Evolutionary conservation across 768 basidiomycete genomes (phyloP), one percentile per base, ranked within the genome.

Genomic region (Favolaschia claudopus): DNA sequence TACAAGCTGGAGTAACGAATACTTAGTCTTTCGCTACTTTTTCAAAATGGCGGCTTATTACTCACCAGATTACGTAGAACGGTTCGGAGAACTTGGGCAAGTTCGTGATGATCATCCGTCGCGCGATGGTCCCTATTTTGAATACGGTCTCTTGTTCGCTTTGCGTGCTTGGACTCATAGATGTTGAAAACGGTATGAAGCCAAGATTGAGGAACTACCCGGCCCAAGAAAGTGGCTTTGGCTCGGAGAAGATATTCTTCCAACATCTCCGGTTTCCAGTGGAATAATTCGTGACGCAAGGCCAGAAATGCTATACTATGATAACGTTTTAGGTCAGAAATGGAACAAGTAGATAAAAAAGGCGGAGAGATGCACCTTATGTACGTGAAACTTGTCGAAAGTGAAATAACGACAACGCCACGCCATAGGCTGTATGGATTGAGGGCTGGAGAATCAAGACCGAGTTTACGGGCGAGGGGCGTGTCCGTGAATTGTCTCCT

Each of bases 381-480:
- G 32, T 58, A 58, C 3, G 55, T 57, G 33, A 19, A 17, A 22
- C 24, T 57, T 3, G 55, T 49, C 17, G 46, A 43, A 31, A 43
- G 12, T 36, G 55, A 48, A 4, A 57, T 57, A 2, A 57, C 55
- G 27, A 57, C 47, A 1, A 57, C 55, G 8, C 55, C 55, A 2
- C 55, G 46, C 55, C 47, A 57, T 7, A 57, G 31, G 40, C 55
- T 57, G 39, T 57, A 57, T 15, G 47, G 47, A 50, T 57, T 57
- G 39, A 57, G 55, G 12, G 39, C 47, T 2, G 55, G 47, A 28
- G 55, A 57, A 28, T 57, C 40, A 25, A 57, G 39, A 22, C 27
- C n/a, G 14, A 57, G 40, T 17, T 24, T n/a, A n/a, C 22, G 55
- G 2, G 55, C 55, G 31, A 57, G 50, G n/a, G 7, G n/a, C 24